phyloP scores from a whole-genome alignment of 345 rosid species.

The Populus simonii region DNA sequence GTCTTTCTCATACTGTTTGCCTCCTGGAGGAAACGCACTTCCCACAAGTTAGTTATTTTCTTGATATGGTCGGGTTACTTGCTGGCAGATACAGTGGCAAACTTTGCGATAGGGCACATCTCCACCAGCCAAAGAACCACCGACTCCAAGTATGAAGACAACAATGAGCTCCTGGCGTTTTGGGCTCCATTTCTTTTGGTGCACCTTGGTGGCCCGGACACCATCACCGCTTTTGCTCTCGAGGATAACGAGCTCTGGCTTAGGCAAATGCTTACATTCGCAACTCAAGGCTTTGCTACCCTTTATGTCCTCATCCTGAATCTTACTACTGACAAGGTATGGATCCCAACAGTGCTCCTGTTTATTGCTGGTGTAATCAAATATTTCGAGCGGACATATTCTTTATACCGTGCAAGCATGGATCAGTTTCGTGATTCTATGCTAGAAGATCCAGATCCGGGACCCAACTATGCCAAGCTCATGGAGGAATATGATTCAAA shows the following conservation, averaged over 20 bases:
- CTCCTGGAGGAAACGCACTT: slow-evolving; percentile 46
- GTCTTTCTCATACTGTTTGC: slow-evolving; percentile 47
- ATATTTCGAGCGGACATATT: slow-evolving; percentile 58
- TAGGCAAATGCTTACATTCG: not conserved
- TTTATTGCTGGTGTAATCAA: slow-evolving; percentile 53
- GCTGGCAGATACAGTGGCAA: slow-evolving; percentile 60
- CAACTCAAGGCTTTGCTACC: not conserved
- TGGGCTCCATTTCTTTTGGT: slow-evolving; percentile 33
- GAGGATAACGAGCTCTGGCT: slow-evolving; percentile 3
- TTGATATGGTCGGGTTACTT: slow-evolving; percentile 58
- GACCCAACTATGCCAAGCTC: slow-evolving; percentile 58
- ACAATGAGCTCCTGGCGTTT: slow-evolving; percentile 44
- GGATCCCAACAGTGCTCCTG: slow-evolving; percentile 33
- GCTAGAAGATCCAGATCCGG: slow-evolving; percentile 54
- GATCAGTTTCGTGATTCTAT: slow-evolving; percentile 56
- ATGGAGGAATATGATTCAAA: slow-evolving; percentile 61
- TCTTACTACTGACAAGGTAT: not conserved
- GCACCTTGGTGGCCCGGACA: slow-evolving; percentile 13
- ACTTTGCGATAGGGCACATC: slow-evolving; percentile 53
- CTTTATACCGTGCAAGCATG: slow-evolving; percentile 53
- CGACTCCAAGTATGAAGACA: slow-evolving; percentile 1
- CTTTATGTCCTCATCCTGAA: not conserved
- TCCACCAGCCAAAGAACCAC: slow-evolving; percentile 27
- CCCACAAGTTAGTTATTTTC: slow-evolving; percentile 27
- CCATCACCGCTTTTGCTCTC: slow-evolving; percentile 2